A percentile compares a stretch with the other conserved stretches of the same genome.
Evolutionary conservation across 306 rosid genomes (phyloP).

Genomic region (Aeschynomene evenia): DNA sequence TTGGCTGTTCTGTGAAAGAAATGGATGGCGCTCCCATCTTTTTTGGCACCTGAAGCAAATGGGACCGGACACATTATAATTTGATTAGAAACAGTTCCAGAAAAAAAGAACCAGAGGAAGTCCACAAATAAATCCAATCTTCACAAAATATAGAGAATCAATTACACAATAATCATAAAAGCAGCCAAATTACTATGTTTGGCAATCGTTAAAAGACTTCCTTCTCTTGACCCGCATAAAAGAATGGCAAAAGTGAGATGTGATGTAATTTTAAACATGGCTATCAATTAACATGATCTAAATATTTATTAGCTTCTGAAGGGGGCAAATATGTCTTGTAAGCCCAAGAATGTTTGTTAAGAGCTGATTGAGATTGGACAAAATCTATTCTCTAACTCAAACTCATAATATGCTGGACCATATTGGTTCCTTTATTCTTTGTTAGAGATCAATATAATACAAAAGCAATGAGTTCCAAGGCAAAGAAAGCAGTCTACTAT

Average conservation of each 20-base stretch:
- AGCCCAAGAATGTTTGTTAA: not conserved
- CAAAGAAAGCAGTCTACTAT: conserved; percentile 5
- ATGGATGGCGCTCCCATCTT: conserved; percentile 74
- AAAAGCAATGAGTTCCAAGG: not conserved
- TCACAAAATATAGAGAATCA: not conserved
- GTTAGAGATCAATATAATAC: not conserved
- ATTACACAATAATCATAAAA: not conserved
- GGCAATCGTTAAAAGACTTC: conserved; percentile 14
- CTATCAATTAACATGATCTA: conserved; percentile 6
- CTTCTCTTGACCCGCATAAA: not conserved
- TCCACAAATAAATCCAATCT: conserved; percentile 7
- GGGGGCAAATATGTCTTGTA: not conserved
- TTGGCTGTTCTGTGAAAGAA: conserved; percentile 72
- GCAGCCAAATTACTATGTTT: conserved; percentile 8
- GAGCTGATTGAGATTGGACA: not conserved
- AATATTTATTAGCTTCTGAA: not conserved
- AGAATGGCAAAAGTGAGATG: not conserved
- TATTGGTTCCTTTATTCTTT: not conserved
- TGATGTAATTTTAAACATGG: not conserved
- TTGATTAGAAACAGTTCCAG: conserved; percentile 16
- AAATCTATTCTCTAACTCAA: conserved; percentile 1
- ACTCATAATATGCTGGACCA: not conserved
- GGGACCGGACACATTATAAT: not conserved
- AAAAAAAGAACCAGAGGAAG: not conserved
- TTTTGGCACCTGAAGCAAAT: conserved; percentile 65